Evolutionary conservation across 805 yeast species (phyloP), one percentile per base, ranked within the genome.

Genomic region (Ogataea naganishii): DNA sequence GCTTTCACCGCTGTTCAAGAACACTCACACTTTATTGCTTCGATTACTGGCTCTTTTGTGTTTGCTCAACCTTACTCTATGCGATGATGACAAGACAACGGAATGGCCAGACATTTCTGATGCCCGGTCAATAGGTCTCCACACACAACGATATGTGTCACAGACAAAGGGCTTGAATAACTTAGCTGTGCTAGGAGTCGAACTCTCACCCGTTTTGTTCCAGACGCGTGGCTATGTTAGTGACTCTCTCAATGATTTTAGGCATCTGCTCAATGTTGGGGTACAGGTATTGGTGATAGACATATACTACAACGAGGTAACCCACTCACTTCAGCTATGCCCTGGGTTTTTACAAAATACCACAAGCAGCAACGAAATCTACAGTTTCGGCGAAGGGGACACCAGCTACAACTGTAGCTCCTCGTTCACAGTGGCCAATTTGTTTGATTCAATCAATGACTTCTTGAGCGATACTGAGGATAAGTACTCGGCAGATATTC

Each of bases 281-380:
- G 53, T 65, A 1, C 66, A 64, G 30, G 49, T 62, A 0, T 46
- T 74, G n/a, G 51, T 58, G 31, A 30, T 76, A 4, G 82, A 80
- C 43, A 32, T 77, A 17, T 76, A 75, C 47, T 69, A 72, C 62
- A 71, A 69, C 41, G 70, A 67, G 29, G 41, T 53, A 24, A 51
- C 61, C 3, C 29, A 35, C 7, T 56, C 51, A 33, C 75, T 80
- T 72, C 78, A 74, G 39, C 47, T 75, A 3, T 75, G 82, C 39
- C 79, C 81, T 1, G 62, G 2, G 60, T 64, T 2, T 51, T 56
- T 61, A 6, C 24, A 36, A 3, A 56, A 63, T 32, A 14, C 28
- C 19, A 21, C 35, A 13, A n/a, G 13, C 28, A 6, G 6, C 11
- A 6, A n/a, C 22, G 1, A 8, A 10, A n/a, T n/a, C n/a, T n/a